These are phyloP conservation scores for Melanomma pulvis-pyrius DNA, from an alignment of 495 filamentous ascomycete species.

Conservation along the genomic window DNA sequence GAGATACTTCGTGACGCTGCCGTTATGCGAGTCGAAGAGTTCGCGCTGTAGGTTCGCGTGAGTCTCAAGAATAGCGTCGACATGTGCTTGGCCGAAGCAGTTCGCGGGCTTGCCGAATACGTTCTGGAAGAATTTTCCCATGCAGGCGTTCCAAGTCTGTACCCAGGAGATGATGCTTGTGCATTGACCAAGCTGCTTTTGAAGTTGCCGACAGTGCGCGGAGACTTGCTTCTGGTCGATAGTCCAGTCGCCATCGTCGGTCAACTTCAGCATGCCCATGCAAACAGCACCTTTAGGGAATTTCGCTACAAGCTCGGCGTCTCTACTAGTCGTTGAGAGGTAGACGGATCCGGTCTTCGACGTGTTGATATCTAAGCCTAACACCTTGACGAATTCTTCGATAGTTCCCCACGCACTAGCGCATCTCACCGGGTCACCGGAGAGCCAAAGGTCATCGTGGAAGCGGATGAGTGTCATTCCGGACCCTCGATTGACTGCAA, in stretches of 20 bases:
- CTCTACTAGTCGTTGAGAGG: background rate
- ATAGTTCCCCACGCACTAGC: constrained; percentile 13
- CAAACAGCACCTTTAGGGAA: constrained; percentile 15
- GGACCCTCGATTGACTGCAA: constrained; percentile 8
- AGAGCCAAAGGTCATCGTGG: constrained; percentile 20
- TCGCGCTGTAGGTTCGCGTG: background rate
- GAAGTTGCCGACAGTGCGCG: constrained; percentile 8
- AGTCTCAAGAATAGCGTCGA: constrained; percentile 14
- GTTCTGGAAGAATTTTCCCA: constrained; percentile 13
- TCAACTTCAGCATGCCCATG: constrained; percentile 12
- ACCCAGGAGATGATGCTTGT: constrained; percentile 9
- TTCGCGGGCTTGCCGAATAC: constrained; percentile 12
- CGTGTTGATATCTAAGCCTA: constrained; percentile 15
- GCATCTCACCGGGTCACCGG: constrained; percentile 1
- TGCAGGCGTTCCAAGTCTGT: constrained; percentile 15
- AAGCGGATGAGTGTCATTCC: constrained; percentile 3
- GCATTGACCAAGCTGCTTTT: constrained; percentile 7
- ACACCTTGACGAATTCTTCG: constrained; percentile 10
- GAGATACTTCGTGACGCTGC: constrained; percentile 9
- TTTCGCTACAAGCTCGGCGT: background rate
- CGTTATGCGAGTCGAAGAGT: constrained; percentile 6
- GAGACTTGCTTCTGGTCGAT: constrained; percentile 15
- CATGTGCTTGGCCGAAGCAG: constrained; percentile 17
- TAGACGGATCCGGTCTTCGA: constrained; percentile 14
- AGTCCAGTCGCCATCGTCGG: background rate